Evolutionary conservation across 169 alveolate species (phyloP), one percentile per base, ranked within the genome.

Genomic region (Cryptosporidium felis): DNA sequence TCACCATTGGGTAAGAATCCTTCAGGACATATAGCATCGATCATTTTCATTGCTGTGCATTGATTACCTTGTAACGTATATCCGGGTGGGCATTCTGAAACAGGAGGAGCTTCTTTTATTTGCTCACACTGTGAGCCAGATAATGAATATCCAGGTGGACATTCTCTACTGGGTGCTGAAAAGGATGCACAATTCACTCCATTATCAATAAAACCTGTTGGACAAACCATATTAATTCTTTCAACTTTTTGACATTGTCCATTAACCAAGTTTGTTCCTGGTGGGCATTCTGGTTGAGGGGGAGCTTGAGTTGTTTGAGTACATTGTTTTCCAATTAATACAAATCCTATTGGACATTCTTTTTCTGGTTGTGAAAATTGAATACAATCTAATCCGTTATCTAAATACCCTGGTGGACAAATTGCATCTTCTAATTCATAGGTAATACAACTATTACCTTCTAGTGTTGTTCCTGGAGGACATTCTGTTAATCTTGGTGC

Each of bases 1-100:
- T 74, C 85, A n/a, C 85, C 85, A 74, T 74, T 74, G 2, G 85
- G 85, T 53, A 74, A 49, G 21, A 74, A 74, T 30, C 85, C 85
- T 14, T 74, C 85, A 8, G 85, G 85, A 40, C 85, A 74, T 36
- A 74, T 53, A 16, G 85, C 85, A 53, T 74, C 85, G 10, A 74
- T 53, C 85, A 74, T 74, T 40, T 74, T 74, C 47, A 74, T 14
- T 53, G 85, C 67, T 9, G 67, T 53, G 38, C 85, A 74, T 53
- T 74, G 85, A 16, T 49, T 53, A 4, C 85, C 74, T 53, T 74
- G 85, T 40, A 74, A 34, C 56, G 74, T 74, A 49, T 74, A 74
- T 16, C 85, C 85, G 10, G 85, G 85, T 53, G 85, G 85, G 2
- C 85, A 74, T 44, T 74, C 85, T 36, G 85, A 61, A 36, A 74